phyloP scores from a whole-genome alignment of 768 basidiomycete genomes.

The Suillus discolor region DNA sequence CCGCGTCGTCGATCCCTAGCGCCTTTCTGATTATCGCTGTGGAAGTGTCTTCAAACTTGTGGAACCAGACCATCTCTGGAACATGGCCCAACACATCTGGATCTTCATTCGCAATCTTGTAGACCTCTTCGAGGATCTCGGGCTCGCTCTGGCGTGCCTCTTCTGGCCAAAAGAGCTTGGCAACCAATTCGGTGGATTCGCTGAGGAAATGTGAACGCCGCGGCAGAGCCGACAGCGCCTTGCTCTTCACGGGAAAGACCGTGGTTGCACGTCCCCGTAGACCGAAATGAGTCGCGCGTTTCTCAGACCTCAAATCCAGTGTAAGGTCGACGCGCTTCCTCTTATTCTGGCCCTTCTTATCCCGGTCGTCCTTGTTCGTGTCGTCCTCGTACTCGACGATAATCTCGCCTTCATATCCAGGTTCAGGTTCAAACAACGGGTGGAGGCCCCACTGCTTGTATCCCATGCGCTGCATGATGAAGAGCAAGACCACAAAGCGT shows the following conservation, averaged over 20 bases:
- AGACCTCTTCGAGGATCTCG: background rate
- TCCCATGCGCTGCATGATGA: conserved; percentile 6
- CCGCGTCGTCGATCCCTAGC: background rate
- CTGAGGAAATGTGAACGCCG: background rate
- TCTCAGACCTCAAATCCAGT: background rate
- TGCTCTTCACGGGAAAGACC: background rate
- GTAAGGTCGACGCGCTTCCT: background rate
- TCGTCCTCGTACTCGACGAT: background rate
- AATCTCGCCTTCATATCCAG: background rate
- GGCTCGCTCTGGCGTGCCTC: background rate
- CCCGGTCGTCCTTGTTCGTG: background rate
- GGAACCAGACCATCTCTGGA: conserved; percentile 1
- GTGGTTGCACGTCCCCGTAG: conserved; percentile 1
- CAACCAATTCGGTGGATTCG: too few relatives aligned
- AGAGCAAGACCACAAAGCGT: conserved; percentile 6
- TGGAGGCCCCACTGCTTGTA: conserved; percentile 6
- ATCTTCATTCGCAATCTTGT: background rate
- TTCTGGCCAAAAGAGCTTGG: background rate
- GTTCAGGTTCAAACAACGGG: background rate
- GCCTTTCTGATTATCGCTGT: too few relatives aligned
- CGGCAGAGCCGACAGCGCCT: background rate
- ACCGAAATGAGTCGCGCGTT: conserved; percentile 1
- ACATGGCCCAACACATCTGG: background rate
- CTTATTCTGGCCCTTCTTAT: background rate
- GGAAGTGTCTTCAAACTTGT: background rate